These are phyloP conservation scores for Oryza glaberrima DNA, from an alignment of 176 grass and related monocot species.

Conservation along the genomic window DNA sequence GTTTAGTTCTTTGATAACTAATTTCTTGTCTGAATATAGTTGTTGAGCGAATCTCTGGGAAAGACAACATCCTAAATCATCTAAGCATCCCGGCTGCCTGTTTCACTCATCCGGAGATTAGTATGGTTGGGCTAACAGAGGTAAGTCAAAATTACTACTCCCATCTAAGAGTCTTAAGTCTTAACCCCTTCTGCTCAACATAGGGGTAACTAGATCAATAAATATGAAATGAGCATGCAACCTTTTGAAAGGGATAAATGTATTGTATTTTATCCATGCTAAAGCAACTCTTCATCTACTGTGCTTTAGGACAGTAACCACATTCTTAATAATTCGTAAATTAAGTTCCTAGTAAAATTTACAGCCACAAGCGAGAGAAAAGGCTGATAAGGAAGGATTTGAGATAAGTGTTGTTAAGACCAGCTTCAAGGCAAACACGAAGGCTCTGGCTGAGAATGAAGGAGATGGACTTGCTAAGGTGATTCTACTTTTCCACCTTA, in stretches of 20 bases:
- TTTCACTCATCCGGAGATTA: conserved; percentile 79
- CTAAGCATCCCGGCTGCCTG: conserved; percentile 68
- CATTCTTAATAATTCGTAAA: neutral
- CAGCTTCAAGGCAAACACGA: conserved; percentile 98
- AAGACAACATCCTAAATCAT: conserved; percentile 62
- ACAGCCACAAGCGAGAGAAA: conserved; percentile 74
- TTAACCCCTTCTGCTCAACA: conserved; percentile 12
- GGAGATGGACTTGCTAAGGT: conserved; percentile 75
- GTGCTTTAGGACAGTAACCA: neutral
- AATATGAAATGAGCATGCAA: neutral
- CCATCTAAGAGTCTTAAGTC: neutral
- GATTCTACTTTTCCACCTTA: neutral
- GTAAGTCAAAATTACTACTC: conserved; percentile 38
- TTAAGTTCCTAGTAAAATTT: conserved; percentile 2
- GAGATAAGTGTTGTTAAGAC: conserved; percentile 87
- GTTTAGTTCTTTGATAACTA: neutral
- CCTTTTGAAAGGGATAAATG: neutral
- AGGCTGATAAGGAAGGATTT: conserved; percentile 86
- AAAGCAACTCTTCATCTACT: neutral
- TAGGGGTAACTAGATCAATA: neutral
- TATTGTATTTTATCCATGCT: neutral
- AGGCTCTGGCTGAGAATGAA: conserved; percentile 98
- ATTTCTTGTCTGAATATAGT: conserved; percentile 39
- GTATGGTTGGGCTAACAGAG: conserved; percentile 75
- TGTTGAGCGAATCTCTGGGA: conserved; percentile 57